phyloP scores from a whole-genome alignment of 345 rosid genomes.

The Schrenkiella parvula region DNA sequence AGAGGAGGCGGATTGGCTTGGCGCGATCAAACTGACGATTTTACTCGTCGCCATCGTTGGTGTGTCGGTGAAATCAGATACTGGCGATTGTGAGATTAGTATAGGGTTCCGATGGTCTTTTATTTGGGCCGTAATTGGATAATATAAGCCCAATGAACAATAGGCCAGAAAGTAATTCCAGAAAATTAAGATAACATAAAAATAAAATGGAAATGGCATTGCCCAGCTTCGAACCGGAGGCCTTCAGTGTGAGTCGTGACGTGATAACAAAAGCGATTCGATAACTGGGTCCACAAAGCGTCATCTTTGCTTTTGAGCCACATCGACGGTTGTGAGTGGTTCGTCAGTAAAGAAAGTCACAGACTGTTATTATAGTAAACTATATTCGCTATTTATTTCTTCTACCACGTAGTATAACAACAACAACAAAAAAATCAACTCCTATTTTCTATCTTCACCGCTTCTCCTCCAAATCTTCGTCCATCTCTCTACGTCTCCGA shows the following conservation, averaged over 20 bases:
- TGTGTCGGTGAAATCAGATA: background rate
- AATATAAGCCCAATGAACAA: background rate
- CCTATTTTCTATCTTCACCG: conserved; percentile 15
- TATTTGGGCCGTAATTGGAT: background rate
- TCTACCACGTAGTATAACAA: background rate
- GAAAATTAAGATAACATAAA: no score
- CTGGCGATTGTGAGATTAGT: background rate
- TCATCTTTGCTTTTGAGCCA: background rate
- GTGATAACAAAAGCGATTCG: background rate
- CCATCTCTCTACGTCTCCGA: conserved; percentile 27
- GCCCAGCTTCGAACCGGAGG: background rate
- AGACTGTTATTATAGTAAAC: conserved; percentile 16
- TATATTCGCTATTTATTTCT: conserved; percentile 18
- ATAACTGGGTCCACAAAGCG: background rate
- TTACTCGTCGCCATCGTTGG: conserved; percentile 27
- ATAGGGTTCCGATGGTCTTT: background rate
- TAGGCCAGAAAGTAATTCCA: background rate
- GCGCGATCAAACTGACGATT: conserved; percentile 14
- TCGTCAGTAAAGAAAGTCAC: background rate
- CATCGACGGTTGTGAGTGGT: conserved; percentile 1
- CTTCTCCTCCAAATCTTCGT: conserved; percentile 17
- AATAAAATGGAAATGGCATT: background rate
- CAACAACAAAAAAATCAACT: background rate
- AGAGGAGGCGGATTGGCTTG: conserved; percentile 9
- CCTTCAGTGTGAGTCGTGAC: background rate